A percentile compares a stretch with the other conserved stretches of the same genome.
Evolutionary conservation across 306 rosid genomes (phyloP).

Genomic region (Myrica gale): DNA sequence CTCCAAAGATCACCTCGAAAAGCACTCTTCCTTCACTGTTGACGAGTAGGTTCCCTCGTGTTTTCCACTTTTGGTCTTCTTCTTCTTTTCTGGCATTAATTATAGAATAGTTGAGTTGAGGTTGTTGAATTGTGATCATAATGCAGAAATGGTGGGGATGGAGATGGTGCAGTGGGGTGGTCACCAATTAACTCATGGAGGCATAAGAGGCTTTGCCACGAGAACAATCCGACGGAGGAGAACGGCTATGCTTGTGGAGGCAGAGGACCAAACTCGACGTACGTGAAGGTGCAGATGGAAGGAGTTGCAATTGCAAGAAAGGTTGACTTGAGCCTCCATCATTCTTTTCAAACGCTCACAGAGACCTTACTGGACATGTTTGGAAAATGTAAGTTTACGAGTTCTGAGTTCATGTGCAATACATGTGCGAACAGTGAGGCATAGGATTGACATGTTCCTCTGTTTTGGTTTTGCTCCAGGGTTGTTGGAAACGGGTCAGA

Average conservation of each 20-base stretch:
- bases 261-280: constrained; percentile 29
- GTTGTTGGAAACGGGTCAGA: constrained; percentile 35
- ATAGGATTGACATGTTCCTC: neutral
- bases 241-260: constrained; percentile 16
- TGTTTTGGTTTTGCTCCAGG: neutral
- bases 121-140: neutral
- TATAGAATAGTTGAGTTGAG: no score
- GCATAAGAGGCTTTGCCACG: constrained; percentile 38
- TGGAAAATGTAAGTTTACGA: constrained; percentile 40
- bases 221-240: constrained; percentile 15
- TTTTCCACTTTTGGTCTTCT: neutral
- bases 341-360: constrained; percentile 47
- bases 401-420: neutral
- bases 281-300: constrained; percentile 91
- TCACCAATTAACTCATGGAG: constrained; percentile 65
- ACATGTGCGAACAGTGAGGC: neutral
- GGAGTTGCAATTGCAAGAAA: constrained; percentile 82
- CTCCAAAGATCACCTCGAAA: constrained; percentile 13
- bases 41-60: constrained; percentile 23
- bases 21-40: neutral
- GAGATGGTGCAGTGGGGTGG: constrained; percentile 64
- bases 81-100: neutral
- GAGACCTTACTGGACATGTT: constrained; percentile 71
- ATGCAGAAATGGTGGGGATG: constrained; percentile 40
- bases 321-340: constrained; percentile 52